A percentile compares a stretch with the other conserved stretches of the same genome.
phyloP scores from a whole-genome alignment of 805 yeast species.

The Geotrichum ghanense region DNA sequence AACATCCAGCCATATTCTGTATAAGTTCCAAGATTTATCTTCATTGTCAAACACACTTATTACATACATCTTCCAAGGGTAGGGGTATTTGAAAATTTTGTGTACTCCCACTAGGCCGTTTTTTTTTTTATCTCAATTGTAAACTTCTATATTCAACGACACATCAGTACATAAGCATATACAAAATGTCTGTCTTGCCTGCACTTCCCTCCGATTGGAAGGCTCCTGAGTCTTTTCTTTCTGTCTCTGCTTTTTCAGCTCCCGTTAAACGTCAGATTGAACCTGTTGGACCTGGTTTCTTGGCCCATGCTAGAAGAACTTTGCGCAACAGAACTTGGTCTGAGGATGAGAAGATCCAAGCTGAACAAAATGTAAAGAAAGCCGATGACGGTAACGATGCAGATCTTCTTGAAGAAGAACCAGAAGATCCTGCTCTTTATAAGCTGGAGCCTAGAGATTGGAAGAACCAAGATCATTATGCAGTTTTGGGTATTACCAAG shows the following conservation, averaged over 20 bases:
- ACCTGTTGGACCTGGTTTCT: slow-evolving; percentile 92
- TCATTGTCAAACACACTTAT: no score
- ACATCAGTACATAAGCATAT: background rate
- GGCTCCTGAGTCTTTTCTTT: slow-evolving; percentile 19
- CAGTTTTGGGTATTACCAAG: slow-evolving; percentile 87
- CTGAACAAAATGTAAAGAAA: slow-evolving; percentile 68
- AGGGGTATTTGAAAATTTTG: background rate
- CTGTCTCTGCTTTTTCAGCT: slow-evolving; percentile 19
- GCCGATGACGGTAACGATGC: slow-evolving; percentile 47
- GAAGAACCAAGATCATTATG: slow-evolving; percentile 93
- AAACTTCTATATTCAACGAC: background rate
- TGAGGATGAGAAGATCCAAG: slow-evolving; percentile 88
- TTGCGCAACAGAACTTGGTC: slow-evolving; percentile 98
- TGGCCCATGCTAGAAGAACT: slow-evolving; percentile 94
- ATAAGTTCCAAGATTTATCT: no score
- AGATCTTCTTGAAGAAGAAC: slow-evolving; percentile 42
- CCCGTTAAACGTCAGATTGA: slow-evolving; percentile 56
- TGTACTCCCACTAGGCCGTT: no score
- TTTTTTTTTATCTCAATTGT: no score
- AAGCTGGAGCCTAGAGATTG: slow-evolving; percentile 95
- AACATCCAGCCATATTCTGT: no score
- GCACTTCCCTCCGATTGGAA: slow-evolving; percentile 18
- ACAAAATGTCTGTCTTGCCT: slow-evolving; percentile 10
- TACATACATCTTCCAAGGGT: no score
- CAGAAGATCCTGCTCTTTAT: slow-evolving; percentile 71